Percentiles rank a stretch among this genome's conserved stretches.
These are phyloP conservation scores for Inga oerstediana DNA, from an alignment of 306 rosid genomes.

Conservation along the genomic window DNA sequence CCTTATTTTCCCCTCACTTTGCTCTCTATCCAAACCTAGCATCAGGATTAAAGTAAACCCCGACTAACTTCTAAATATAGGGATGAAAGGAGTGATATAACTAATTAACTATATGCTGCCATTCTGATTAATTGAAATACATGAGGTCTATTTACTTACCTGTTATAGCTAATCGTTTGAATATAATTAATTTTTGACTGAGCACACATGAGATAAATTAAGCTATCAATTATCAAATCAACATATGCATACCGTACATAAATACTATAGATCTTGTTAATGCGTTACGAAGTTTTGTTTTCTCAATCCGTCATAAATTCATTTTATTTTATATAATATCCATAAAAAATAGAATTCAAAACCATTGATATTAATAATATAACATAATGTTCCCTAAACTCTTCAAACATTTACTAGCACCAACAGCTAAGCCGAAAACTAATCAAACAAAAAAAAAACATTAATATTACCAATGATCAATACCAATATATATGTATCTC, in stretches of 20 bases:
- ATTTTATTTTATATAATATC: too few relatives aligned
- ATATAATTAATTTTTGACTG: not conserved
- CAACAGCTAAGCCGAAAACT: not conserved
- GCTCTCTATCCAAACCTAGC: too few relatives aligned
- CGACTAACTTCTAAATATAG: too few relatives aligned
- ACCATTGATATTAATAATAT: not conserved
- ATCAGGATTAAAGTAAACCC: too few relatives aligned
- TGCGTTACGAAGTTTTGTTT: too few relatives aligned
- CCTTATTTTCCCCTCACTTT: too few relatives aligned
- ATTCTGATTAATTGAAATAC: not conserved
- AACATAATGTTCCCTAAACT: not conserved
- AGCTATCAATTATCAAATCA: not conserved
- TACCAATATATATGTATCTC: too few relatives aligned
- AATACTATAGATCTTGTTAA: too few relatives aligned
- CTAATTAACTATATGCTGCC: not conserved
- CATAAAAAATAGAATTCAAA: too few relatives aligned
- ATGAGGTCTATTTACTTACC: not conserved
- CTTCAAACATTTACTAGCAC: not conserved
- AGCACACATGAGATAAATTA: not conserved
- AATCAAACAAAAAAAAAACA: not conserved
- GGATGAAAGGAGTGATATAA: not conserved
- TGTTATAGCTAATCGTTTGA: not conserved
- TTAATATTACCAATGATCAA: too few relatives aligned
- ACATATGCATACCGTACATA: too few relatives aligned
- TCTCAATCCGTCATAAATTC: too few relatives aligned